phyloP scores from a whole-genome alignment of 2,329 filamentous ascomycete species.

The Lasiodiplodia theobromae region DNA sequence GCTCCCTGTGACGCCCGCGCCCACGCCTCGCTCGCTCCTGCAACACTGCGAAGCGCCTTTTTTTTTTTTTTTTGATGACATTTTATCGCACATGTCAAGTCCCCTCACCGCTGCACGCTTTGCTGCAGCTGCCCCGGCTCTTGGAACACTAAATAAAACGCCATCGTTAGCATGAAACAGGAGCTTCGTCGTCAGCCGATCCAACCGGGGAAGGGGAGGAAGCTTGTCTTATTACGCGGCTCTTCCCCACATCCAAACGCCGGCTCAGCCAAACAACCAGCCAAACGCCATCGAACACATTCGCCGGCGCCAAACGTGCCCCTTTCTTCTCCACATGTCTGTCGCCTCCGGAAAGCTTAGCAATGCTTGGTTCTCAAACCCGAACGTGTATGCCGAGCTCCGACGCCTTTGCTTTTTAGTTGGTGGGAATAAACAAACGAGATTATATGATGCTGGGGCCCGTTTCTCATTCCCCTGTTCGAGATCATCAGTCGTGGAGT shows the following conservation, averaged over 20 bases:
- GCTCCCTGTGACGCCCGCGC: not conserved
- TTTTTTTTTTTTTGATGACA: not conserved
- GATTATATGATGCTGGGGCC: not conserved
- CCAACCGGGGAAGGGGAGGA: not conserved
- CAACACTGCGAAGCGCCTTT: not conserved
- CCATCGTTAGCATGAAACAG: conserved; percentile 12
- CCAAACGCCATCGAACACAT: not conserved
- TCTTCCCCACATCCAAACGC: not conserved
- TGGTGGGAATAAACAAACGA: not conserved
- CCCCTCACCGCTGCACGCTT: not conserved
- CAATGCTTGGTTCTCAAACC: conserved; percentile 5
- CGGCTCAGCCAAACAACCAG: not conserved
- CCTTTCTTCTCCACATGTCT: not conserved
- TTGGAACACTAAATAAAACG: not conserved
- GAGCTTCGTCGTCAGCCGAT: not conserved
- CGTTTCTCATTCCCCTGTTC: not conserved
- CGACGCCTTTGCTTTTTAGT: not conserved
- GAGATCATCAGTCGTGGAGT: not conserved
- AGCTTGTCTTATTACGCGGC: conserved; percentile 16
- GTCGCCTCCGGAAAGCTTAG: conserved; percentile 11
- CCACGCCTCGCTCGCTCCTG: not conserved
- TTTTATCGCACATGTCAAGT: not conserved
- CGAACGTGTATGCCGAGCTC: not conserved
- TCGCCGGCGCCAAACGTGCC: not conserved
- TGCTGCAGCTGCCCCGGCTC: not conserved